These are phyloP conservation scores for Glycine tomentella DNA, from an alignment of 306 rosid species.

Conservation along the genomic window DNA sequence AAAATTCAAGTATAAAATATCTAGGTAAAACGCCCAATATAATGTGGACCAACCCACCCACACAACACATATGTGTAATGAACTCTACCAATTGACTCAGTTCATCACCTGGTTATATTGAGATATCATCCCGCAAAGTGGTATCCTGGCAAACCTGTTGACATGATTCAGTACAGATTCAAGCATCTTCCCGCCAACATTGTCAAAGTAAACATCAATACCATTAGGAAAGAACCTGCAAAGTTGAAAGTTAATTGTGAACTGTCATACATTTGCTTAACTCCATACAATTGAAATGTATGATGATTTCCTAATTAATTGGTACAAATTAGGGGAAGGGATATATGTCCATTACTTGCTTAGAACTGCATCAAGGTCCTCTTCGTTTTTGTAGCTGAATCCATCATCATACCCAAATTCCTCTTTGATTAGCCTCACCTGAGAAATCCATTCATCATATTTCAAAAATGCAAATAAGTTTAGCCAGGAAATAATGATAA, in stretches of 20 bases:
- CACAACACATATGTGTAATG: too few species aligned
- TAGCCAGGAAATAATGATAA: background rate
- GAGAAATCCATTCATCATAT: background rate
- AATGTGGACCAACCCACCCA: too few species aligned
- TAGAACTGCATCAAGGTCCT: conserved; percentile 55
- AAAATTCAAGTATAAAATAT: background rate
- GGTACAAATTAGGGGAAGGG: too few species aligned
- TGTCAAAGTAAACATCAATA: conserved; percentile 70
- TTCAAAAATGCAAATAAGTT: background rate
- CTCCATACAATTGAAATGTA: background rate
- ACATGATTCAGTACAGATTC: conserved; percentile 76
- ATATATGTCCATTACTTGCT: conserved; percentile 42
- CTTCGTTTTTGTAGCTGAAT: conserved; percentile 60
- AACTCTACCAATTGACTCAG: too few species aligned
- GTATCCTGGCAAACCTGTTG: conserved; percentile 63
- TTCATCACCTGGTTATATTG: conserved; percentile 60
- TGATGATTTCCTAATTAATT: too few species aligned
- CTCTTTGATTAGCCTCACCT: conserved; percentile 58
- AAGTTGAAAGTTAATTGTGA: background rate
- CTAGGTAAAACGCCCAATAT: background rate
- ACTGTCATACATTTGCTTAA: background rate
- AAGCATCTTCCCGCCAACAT: conserved; percentile 77
- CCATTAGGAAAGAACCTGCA: conserved; percentile 68
- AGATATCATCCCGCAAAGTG: conserved; percentile 78
- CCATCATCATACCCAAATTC: conserved; percentile 66